Base-by-base conservation (phyloP, 371 early-diverging fungal species). In the Apophysomyces elegans region DNA sequence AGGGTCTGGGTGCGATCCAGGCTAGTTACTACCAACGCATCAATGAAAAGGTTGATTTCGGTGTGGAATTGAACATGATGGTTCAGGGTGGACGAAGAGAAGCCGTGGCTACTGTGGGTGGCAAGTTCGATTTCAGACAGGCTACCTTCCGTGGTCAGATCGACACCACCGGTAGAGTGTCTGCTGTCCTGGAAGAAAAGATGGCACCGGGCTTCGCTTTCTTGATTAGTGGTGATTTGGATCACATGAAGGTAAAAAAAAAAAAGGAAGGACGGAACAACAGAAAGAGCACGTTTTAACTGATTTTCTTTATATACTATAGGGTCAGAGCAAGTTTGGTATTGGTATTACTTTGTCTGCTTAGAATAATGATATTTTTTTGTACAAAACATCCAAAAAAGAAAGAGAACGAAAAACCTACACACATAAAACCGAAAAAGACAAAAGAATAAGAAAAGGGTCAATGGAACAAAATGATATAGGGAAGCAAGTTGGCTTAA, bases 151-250 rank as follows among this genome's bases (percentile, higher is more conserved):
- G 98, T 67, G 95, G 93, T 38, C 91, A 90, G 80, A 84, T 97
- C 39, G 96, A 96, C 77, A 94, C 94, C 26, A 87, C 89, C 18
- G 98, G 98, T 70, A 86, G 90, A 67, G 90, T 97, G 14, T 85
- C 89, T 60, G 90, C 94, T 59, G 89, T 96, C 16, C 72, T 97
- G 59, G 99, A 99, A 82, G 96, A 99, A 85, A 92, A 92, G 83
- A 91, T 99, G 73, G 93, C 93, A 13, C 96, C 96, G 59, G 96
- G 96, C 14, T 88, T 99, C 76, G 89, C 92, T 56, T 93, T 98
- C 86, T 79, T 93, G 64, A 83, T 97, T 63, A 90, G 91, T 54
- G 98, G 96, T 65, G 98, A 98, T 77, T 85, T 98, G 75, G 97
- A 98, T 79, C 97, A 98, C 73, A 85, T 93, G 76, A 96, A 96